Conservation (phyloP, 2,329 filamentous ascomycete species). For the Cadophora sp. region DNA sequence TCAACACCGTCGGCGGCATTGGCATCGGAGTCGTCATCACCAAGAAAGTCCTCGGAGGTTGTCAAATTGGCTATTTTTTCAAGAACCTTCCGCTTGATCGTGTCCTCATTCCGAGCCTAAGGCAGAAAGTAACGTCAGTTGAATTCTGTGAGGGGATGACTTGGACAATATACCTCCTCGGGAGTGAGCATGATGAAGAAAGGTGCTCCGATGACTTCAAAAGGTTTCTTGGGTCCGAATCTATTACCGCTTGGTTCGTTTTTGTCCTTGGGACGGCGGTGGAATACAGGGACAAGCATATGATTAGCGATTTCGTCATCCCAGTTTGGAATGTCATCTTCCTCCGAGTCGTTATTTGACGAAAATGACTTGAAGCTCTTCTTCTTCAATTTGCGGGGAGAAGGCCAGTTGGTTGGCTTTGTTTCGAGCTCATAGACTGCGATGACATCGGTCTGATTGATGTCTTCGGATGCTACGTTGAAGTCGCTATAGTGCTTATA, state of each 20-base stretch:
- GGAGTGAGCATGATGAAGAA: conserved; percentile 79
- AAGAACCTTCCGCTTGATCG: conserved; percentile 81
- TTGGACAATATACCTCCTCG: conserved; percentile 65
- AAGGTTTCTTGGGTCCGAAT: conserved; percentile 45
- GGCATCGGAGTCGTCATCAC: conserved; percentile 46
- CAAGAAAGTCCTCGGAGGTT: conserved; percentile 67
- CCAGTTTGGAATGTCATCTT: conserved; percentile 57
- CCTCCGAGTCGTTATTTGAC: conserved; percentile 51
- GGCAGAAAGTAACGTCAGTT: conserved; percentile 22
- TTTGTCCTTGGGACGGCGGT: conserved; percentile 56
- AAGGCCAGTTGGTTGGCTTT: conserved; percentile 78
- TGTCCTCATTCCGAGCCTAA: conserved; percentile 64
- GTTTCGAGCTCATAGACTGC: conserved; percentile 80
- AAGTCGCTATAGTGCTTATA: conserved; percentile 85
- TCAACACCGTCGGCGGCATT: conserved; percentile 63
- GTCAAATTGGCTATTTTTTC: conserved; percentile 79
- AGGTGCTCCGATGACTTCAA: conserved; percentile 49
- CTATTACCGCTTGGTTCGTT: conserved; percentile 41
- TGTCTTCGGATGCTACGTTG: conserved; percentile 73
- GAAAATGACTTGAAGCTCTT: conserved; percentile 51
- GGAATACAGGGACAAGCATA: conserved; percentile 75
- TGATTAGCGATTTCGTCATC: conserved; percentile 68
- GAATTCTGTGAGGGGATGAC: not conserved
- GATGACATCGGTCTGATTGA: conserved; percentile 66
- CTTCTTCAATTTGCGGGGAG: conserved; percentile 48